Evolutionary conservation across 345 rosid genomes (phyloP).

Genomic region (Gossypium sturtianum): DNA sequence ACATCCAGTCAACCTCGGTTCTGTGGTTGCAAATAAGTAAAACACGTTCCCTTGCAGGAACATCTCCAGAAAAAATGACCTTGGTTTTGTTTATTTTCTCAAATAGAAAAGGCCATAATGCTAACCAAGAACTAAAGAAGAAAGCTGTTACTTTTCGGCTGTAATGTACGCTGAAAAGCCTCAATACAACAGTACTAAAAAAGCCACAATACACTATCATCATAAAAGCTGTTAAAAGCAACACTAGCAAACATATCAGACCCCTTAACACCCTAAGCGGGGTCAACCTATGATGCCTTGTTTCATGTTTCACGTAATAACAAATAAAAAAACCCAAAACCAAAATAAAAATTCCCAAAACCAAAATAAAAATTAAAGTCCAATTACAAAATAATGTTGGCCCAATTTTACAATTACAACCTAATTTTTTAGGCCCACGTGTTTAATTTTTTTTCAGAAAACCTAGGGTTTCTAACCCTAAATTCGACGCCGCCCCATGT

Average conservation of each 20-base stretch:
- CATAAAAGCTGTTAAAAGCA: constrained; percentile 67
- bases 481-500: too few relatives aligned
- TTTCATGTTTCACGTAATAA: constrained; percentile 25
- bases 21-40: constrained; percentile 79
- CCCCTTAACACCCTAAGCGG: constrained; percentile 53
- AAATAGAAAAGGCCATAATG: constrained; percentile 85
- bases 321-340: too few relatives aligned
- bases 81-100: constrained; percentile 80
- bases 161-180: constrained; percentile 58
- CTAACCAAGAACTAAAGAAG: constrained; percentile 80
- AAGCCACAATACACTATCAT: constrained; percentile 72
- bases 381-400: too few relatives aligned
- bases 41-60: constrained; percentile 63
- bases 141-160: constrained; percentile 61
- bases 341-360: too few relatives aligned
- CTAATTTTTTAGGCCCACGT: too few relatives aligned
- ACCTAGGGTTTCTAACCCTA: too few relatives aligned
- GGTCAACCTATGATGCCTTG: constrained; percentile 34
- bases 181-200: constrained; percentile 46
- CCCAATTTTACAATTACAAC: too few relatives aligned
- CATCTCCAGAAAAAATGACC: constrained; percentile 72
- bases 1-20: constrained; percentile 88
- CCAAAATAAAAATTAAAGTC: too few relatives aligned
- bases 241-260: constrained; percentile 53
- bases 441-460: too few relatives aligned